Conservation (phyloP, 2,329 filamentous ascomycete species). For the Clarireedia monteithiana region DNA sequence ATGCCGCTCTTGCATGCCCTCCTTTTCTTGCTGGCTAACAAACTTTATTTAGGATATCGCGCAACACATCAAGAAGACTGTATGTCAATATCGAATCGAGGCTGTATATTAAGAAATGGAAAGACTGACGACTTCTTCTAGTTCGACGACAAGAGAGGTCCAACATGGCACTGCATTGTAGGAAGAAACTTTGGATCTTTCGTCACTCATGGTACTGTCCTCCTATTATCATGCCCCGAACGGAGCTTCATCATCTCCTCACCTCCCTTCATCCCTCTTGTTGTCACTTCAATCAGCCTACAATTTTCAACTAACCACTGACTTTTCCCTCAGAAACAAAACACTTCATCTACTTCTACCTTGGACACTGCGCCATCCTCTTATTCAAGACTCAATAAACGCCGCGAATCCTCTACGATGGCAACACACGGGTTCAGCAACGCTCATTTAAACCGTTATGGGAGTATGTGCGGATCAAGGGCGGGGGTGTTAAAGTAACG, state of each 20-base stretch:
- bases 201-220: conserved; percentile 61
- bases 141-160: conserved; percentile 96
- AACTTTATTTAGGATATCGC: conserved; percentile 68
- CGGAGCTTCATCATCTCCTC: background rate
- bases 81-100: conserved; percentile 34
- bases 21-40: conserved; percentile 11
- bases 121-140: conserved; percentile 33
- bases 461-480: background rate
- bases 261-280: background rate
- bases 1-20: background rate
- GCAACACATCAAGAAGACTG: conserved; percentile 90
- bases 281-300: background rate
- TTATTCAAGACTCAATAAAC: conserved; percentile 95
- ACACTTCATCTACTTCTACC: conserved; percentile 99
- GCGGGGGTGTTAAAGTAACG: background rate
- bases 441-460: background rate
- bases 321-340: conserved; percentile 61
- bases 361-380: conserved; percentile 95
- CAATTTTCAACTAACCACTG: no score
- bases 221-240: no score
- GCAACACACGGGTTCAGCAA: background rate
- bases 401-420: background rate
- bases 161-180: conserved; percentile 99
- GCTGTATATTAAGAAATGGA: background rate
- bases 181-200: conserved; percentile 98